These are phyloP conservation scores for Metarhizium guizhouense DNA, from an alignment of 2,329 filamentous ascomycete genomes.

Conservation along the genomic window DNA sequence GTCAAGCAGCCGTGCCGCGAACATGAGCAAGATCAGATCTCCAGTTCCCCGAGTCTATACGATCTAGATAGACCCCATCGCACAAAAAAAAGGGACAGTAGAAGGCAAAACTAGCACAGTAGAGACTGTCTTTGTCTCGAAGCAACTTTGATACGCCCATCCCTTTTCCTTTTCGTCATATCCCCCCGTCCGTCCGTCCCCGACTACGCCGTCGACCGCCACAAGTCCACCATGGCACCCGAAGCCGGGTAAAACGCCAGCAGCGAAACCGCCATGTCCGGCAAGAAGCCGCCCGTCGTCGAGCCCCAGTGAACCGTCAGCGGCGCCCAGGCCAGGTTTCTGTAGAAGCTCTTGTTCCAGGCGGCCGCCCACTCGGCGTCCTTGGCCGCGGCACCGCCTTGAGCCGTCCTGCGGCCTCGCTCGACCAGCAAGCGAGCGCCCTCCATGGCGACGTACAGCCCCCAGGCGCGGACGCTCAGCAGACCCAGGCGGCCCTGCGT, in stretches of 20 bases:
- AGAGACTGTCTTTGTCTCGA: no score
- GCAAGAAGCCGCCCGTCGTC: slow-evolving; percentile 48
- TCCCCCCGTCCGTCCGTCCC: background rate
- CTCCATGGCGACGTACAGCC: slow-evolving; percentile 67
- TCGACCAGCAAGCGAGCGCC: slow-evolving; percentile 53
- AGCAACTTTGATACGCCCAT: background rate
- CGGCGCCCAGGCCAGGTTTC: slow-evolving; percentile 70
- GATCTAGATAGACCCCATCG: background rate
- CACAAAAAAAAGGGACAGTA: background rate
- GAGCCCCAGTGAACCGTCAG: slow-evolving; percentile 75
- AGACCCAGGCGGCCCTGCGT: slow-evolving; percentile 53
- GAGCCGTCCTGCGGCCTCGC: slow-evolving; percentile 28
- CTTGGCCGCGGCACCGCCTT: slow-evolving; percentile 20
- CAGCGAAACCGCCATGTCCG: slow-evolving; percentile 30
- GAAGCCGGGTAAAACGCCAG: slow-evolving; percentile 35
- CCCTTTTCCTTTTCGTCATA: background rate
- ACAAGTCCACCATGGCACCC: slow-evolving; percentile 36
- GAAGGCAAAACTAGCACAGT: background rate
- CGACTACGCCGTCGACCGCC: slow-evolving; percentile 26
- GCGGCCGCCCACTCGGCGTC: slow-evolving; percentile 34
- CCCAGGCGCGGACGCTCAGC: slow-evolving; percentile 76
- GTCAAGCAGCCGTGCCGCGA: background rate
- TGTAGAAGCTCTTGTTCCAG: slow-evolving; percentile 59
- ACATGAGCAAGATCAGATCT: no score
- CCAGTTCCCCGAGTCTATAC: background rate